Conservation (phyloP, 345 rosid genomes). For the Eucalyptus tenuipes region DNA sequence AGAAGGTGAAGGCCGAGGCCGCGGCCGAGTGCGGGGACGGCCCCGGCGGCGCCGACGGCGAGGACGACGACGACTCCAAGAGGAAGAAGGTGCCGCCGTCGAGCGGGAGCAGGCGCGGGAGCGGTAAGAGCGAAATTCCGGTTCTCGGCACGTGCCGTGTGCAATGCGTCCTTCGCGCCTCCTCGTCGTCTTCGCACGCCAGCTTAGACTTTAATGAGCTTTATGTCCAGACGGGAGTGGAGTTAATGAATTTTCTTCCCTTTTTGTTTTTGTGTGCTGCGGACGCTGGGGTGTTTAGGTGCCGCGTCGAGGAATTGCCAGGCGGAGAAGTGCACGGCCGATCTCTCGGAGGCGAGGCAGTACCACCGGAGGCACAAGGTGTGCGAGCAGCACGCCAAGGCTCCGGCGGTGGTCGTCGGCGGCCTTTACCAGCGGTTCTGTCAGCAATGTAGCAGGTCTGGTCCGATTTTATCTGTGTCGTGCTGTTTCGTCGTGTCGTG, state of each 20-base stretch:
- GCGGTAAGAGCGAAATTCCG: background rate
- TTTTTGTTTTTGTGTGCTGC: background rate
- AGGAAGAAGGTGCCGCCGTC: background rate
- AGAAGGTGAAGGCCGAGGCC: background rate
- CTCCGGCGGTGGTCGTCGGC: constrained; percentile 41
- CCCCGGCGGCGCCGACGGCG: background rate
- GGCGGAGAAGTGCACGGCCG: constrained; percentile 48
- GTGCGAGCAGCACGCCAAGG: constrained; percentile 67
- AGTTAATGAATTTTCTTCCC: background rate
- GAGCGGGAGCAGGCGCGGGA: background rate
- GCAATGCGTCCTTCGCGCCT: background rate
- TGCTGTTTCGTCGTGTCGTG: no score
- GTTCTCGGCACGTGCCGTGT: background rate
- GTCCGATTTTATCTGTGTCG: background rate
- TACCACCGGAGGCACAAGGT: constrained; percentile 71
- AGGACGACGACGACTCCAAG: background rate
- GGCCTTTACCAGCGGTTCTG: constrained; percentile 63
- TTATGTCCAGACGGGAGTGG: background rate
- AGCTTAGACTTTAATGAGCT: background rate
- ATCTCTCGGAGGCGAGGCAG: constrained; percentile 41
- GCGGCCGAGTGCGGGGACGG: background rate
- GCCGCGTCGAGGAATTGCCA: constrained; percentile 36
- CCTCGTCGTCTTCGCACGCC: background rate
- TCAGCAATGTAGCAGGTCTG: constrained; percentile 79
- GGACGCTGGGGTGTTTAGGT: background rate